Conservation (phyloP, 441 rosid species). For the Biscutella auriculata region DNA sequence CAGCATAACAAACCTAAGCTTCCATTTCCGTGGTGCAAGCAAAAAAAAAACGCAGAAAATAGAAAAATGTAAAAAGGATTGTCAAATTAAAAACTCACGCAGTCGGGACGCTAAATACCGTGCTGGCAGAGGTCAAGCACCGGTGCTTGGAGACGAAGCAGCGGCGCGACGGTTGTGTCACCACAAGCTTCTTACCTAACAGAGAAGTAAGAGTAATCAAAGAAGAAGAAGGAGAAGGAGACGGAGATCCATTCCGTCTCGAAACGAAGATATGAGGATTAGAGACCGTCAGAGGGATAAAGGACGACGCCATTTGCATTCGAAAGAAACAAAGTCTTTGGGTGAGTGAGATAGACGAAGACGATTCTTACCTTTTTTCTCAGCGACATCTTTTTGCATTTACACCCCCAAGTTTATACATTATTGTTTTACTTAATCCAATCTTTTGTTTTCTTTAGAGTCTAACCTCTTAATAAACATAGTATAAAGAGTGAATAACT, state of each 20-base stretch:
- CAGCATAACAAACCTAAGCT: not conserved
- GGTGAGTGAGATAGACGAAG: not conserved
- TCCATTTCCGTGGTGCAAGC: not conserved
- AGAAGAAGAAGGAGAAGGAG: not conserved
- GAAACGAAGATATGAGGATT: slow-evolving; percentile 16
- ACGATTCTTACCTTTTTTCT: too few relatives aligned
- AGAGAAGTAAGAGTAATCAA: slow-evolving; percentile 24
- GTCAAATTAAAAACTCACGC: slow-evolving; percentile 21
- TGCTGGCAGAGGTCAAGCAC: slow-evolving; percentile 27
- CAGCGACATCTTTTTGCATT: not conserved
- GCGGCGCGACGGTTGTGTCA: slow-evolving; percentile 19
- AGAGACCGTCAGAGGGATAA: slow-evolving; percentile 31
- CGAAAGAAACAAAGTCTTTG: not conserved
- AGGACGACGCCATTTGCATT: slow-evolving; percentile 44
- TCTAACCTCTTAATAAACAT: too few relatives aligned
- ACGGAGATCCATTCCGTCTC: slow-evolving; percentile 7
- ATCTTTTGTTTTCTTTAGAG: too few relatives aligned
- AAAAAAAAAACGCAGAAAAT: not conserved
- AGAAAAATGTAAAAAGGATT: not conserved
- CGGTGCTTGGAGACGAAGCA: slow-evolving; percentile 21
- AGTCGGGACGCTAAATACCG: slow-evolving; percentile 55
- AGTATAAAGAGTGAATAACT: too few relatives aligned
- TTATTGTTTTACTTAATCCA: too few relatives aligned
- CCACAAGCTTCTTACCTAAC: slow-evolving; percentile 31
- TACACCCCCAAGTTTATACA: not conserved